Conservation (phyloP, 495 filamentous ascomycete species). For the Lepidopterella palustris region DNA sequence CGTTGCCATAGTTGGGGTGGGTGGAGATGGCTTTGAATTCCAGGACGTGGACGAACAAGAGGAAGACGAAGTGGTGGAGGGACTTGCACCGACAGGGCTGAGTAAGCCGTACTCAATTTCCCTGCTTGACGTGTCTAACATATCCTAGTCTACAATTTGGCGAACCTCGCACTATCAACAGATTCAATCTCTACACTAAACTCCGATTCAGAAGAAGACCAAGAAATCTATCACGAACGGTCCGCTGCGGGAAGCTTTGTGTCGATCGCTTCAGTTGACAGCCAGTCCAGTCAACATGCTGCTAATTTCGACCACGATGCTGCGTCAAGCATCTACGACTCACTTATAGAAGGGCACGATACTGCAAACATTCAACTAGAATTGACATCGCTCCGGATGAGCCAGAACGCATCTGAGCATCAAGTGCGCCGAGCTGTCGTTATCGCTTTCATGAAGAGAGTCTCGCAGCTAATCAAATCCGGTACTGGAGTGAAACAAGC, state of each 20-base stretch:
- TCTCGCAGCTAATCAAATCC: slow-evolving; percentile 61
- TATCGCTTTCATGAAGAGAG: slow-evolving; percentile 74
- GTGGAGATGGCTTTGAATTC: slow-evolving; percentile 50
- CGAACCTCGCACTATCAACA: slow-evolving; percentile 59
- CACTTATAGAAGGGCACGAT: slow-evolving; percentile 63
- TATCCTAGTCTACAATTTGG: slow-evolving; percentile 60
- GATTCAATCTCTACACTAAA: slow-evolving; percentile 74
- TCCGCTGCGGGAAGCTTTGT: slow-evolving; percentile 48
- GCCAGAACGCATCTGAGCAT: slow-evolving; percentile 78
- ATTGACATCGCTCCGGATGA: slow-evolving; percentile 81
- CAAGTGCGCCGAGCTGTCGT: slow-evolving; percentile 82
- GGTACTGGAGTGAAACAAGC: slow-evolving; percentile 50
- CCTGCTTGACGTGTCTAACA: slow-evolving; percentile 20
- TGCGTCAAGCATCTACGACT: slow-evolving; percentile 72
- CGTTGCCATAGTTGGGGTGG: slow-evolving; percentile 47
- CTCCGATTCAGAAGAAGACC: slow-evolving; percentile 39
- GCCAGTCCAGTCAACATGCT: slow-evolving; percentile 42
- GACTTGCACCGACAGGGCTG: slow-evolving; percentile 47
- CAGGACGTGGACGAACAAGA: slow-evolving; percentile 45
- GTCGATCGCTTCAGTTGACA: slow-evolving; percentile 53
- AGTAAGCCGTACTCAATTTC: slow-evolving; percentile 37
- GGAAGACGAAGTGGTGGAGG: slow-evolving; percentile 41
- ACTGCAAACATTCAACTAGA: slow-evolving; percentile 86
- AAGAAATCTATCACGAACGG: slow-evolving; percentile 31
- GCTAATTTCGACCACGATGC: slow-evolving; percentile 82